A percentile compares a stretch with the other conserved stretches of the same genome.
Conservation (phyloP, 805 yeast genomes). For the Saccharomycopsis malanga region DNA sequence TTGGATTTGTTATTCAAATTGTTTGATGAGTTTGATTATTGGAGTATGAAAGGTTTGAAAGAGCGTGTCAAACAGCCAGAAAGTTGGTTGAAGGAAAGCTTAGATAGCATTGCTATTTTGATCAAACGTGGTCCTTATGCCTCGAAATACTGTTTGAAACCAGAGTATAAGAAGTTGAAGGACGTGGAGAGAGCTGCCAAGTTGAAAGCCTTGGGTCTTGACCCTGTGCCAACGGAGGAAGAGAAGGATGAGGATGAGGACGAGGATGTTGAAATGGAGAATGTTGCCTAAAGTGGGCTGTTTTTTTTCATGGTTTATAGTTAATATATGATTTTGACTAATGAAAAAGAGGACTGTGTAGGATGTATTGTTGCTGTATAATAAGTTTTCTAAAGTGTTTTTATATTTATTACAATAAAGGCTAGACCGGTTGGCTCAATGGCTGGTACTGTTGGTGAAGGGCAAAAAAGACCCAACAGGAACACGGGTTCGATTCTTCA, state of each 20-base stretch:
- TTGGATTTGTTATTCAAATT: constrained; percentile 81
- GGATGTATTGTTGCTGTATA: too few species aligned
- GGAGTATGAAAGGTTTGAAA: constrained; percentile 90
- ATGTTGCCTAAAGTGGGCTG: constrained; percentile 8
- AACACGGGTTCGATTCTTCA: too few species aligned
- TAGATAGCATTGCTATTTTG: constrained; percentile 82
- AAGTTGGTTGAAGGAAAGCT: constrained; percentile 79
- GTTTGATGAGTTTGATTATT: constrained; percentile 92
- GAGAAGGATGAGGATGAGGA: constrained; percentile 30
- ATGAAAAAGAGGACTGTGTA: too few species aligned
- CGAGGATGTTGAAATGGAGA: constrained; percentile 27
- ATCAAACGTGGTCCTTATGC: constrained; percentile 96
- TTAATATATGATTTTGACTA: not conserved
- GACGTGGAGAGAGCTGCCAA: constrained; percentile 71
- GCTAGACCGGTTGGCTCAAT: too few species aligned
- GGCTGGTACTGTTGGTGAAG: too few species aligned
- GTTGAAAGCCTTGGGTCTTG: constrained; percentile 42
- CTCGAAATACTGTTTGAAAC: constrained; percentile 79
- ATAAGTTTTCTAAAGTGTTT: too few species aligned
- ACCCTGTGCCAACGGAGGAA: constrained; percentile 23
- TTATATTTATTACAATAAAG: too few species aligned
- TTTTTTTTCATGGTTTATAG: not conserved
- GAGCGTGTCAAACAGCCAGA: constrained; percentile 97
- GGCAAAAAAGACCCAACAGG: too few species aligned
- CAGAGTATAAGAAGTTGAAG: constrained; percentile 75